These are phyloP conservation scores for Fistulinella staudtii DNA, from an alignment of 1,284 basidiomycete genomes.

Conservation along the genomic window DNA sequence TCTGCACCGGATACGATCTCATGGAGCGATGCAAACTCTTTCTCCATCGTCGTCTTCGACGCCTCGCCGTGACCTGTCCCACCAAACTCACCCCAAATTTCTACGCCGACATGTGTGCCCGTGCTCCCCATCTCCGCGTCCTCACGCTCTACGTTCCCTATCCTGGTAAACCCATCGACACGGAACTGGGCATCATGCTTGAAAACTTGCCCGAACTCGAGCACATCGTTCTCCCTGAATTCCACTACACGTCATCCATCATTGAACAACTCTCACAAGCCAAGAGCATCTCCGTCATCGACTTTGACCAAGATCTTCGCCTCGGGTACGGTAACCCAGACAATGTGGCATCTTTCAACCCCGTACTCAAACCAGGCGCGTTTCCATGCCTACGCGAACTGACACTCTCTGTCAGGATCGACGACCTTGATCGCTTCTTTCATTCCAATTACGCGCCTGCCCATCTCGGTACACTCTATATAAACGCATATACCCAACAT, in stretches of 20 bases:
- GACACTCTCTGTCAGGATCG: slow-evolving; percentile 42
- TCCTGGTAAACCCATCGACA: slow-evolving; percentile 37
- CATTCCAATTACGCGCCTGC: slow-evolving; percentile 41
- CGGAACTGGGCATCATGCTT: slow-evolving; percentile 38
- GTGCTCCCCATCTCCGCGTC: slow-evolving; percentile 48
- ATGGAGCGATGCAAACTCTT: slow-evolving; percentile 40
- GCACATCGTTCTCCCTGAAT: slow-evolving; percentile 49
- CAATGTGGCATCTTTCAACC: slow-evolving; percentile 44
- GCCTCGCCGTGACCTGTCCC: slow-evolving; percentile 29
- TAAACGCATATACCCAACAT: slow-evolving; percentile 46
- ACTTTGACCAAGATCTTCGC: slow-evolving; percentile 44
- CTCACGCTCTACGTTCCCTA: slow-evolving; percentile 42
- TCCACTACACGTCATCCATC: slow-evolving; percentile 43
- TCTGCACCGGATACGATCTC: slow-evolving; percentile 18
- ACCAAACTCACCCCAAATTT: slow-evolving; percentile 28
- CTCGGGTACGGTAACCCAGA: slow-evolving; percentile 41
- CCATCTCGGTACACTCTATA: slow-evolving; percentile 47
- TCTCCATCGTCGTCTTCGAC: slow-evolving; percentile 40
- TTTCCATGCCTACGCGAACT: slow-evolving; percentile 56
- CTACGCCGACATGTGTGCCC: slow-evolving; percentile 47
- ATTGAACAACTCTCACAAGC: slow-evolving; percentile 45
- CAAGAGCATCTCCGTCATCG: slow-evolving; percentile 42
- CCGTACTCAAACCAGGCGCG: slow-evolving; percentile 42
- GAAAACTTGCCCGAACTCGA: slow-evolving; percentile 42
- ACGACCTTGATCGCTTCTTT: slow-evolving; percentile 46